Base-by-base conservation (phyloP, 2,329 filamentous ascomycete genomes). In the Ambrosiella xylebori region DNA sequence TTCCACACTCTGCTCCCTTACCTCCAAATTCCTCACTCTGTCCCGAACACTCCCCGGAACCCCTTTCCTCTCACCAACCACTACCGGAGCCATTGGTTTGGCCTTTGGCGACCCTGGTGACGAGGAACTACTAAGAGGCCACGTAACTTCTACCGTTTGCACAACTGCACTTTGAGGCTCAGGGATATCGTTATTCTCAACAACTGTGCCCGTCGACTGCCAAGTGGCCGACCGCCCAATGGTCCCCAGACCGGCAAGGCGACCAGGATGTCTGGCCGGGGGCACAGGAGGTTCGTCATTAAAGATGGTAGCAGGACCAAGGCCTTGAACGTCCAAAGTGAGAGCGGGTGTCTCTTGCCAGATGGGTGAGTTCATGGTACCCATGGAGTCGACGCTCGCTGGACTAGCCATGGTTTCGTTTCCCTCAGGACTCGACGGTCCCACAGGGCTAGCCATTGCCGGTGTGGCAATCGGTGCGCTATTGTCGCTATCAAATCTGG, bases 21-120 rank as follows among this genome's bases (percentile, higher is more conserved):
- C 58, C 37, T 60, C 58, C 6, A 60, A 44, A 37, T 60, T 60
- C 41, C 58, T 54, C 19, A 60, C 50, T 5, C 55, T 49, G 35
- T 60, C 58, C 35, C 55, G 54, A 12, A 60, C 58, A 38, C 15
- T 44, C 36, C 50, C 57, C 8, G 19, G 57, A 13, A 41, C 54
- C 54, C 38, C 51, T 9, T 52, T 47, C 5, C 52, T 51, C 39
- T 39, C 11, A 11, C 17, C 13, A 6, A 37, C 40, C 40, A n/a
- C 40, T 2, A 47, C 27, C 4, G 27, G 27, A 27, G 27, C 27
- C 27, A 27, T 3, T 5, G 27, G 3, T 27, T 27, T 27, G 27
- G 27, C 27, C 27, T 27, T 27, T 15, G n/a, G 44, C n/a, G 44
- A 17, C n/a, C 44, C 19, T 15, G 44, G 11, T 13, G 51, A 38